Percentiles rank a stretch among this genome's conserved stretches.
These are phyloP conservation scores for Neonectria punicea DNA, from an alignment of 2,329 filamentous ascomycete species.

Conservation along the genomic window DNA sequence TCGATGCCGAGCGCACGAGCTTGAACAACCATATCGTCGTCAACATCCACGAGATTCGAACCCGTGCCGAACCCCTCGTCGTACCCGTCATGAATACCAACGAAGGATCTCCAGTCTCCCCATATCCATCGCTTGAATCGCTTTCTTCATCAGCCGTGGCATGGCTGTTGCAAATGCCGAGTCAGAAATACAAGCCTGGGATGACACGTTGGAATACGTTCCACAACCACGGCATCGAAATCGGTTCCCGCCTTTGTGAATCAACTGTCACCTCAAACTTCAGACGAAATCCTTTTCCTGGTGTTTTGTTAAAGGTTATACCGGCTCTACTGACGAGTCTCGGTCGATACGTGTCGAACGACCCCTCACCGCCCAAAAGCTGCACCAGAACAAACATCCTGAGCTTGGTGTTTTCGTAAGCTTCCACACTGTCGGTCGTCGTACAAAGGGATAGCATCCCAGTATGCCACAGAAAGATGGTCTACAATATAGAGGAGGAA, in stretches of 20 bases:
- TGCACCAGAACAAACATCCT: conserved; percentile 1
- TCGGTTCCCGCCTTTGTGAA: conserved; percentile 31
- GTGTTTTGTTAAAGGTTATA: conserved; percentile 8
- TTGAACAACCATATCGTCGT: background rate
- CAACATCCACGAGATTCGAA: conserved; percentile 2
- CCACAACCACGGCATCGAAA: conserved; percentile 30
- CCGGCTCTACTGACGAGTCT: conserved; percentile 2
- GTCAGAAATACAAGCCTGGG: conserved; percentile 5
- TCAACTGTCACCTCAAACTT: conserved; percentile 8
- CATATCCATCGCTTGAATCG: background rate
- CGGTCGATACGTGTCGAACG: background rate
- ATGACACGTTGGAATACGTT: conserved; percentile 17
- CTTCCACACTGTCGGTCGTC: background rate
- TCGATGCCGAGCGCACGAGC: background rate
- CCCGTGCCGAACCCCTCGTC: conserved; percentile 6
- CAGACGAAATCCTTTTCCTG: conserved; percentile 8
- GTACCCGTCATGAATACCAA: conserved; percentile 11
- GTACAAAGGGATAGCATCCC: background rate
- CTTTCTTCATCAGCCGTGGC: conserved; percentile 17
- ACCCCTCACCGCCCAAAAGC: background rate
- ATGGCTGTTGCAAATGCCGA: conserved; percentile 27
- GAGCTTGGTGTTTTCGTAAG: background rate
- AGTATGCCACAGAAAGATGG: background rate
- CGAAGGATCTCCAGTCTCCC: background rate
- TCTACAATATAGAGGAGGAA: conserved; percentile 16